Conservation (phyloP, 108 stramenopile genomes). For the Fistulifera solaris region DNA sequence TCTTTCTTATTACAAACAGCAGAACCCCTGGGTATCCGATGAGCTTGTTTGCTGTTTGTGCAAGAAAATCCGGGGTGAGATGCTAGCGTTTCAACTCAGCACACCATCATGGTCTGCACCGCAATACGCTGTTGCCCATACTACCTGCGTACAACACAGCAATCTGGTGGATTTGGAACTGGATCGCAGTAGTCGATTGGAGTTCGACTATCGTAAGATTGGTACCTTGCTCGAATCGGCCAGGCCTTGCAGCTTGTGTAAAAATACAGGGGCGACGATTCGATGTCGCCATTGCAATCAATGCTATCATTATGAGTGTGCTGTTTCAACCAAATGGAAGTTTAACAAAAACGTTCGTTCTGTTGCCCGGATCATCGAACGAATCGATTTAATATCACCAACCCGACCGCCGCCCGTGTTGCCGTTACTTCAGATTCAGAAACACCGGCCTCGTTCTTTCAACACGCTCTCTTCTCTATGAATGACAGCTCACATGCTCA, state of each 20-base stretch:
- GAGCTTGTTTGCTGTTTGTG: slow-evolving; percentile 22
- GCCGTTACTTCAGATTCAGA: too few species aligned
- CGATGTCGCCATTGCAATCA: slow-evolving; percentile 35
- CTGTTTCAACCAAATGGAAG: slow-evolving; percentile 45
- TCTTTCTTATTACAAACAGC: slow-evolving; percentile 17
- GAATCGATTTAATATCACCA: too few species aligned
- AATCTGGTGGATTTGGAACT: slow-evolving; percentile 23
- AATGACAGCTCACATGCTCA: too few species aligned
- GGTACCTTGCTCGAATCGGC: too few species aligned
- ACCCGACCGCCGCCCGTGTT: too few species aligned
- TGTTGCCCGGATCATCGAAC: too few species aligned
- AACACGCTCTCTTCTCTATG: too few species aligned
- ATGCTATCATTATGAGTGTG: slow-evolving; percentile 38
- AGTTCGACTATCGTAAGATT: slow-evolving; percentile 9
- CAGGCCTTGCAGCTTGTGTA: slow-evolving; percentile 23
- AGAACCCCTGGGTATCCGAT: slow-evolving; percentile 6
- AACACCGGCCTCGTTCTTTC: too few species aligned
- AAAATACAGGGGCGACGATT: slow-evolving; percentile 35
- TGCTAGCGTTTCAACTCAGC: too few species aligned
- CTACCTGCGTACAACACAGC: slow-evolving; percentile 30
- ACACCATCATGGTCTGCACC: too few species aligned
- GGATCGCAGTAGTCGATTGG: slow-evolving; percentile 15
- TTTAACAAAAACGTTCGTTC: slow-evolving; percentile 15
- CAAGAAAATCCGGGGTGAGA: background rate
- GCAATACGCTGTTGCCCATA: slow-evolving; percentile 15